These are phyloP conservation scores for Cucumis melo DNA, from an alignment of 306 rosid genomes.

Conservation along the genomic window DNA sequence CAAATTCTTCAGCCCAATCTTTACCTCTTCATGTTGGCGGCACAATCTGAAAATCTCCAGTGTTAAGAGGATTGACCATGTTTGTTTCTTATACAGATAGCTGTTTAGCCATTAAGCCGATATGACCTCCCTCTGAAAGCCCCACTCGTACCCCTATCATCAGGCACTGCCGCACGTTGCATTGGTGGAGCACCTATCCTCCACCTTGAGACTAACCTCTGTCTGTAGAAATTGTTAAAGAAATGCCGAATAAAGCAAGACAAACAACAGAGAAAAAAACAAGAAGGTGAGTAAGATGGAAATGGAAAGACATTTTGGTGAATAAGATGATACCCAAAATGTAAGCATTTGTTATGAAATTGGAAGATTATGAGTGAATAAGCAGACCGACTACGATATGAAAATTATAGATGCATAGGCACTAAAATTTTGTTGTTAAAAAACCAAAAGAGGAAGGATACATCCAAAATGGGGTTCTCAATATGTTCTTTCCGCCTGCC, in stretches of 20 bases:
- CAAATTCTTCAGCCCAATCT: not conserved
- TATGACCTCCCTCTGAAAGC: constrained; percentile 84
- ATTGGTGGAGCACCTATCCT: constrained; percentile 53
- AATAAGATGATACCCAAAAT: not conserved
- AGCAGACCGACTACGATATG: not conserved
- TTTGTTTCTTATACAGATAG: not conserved
- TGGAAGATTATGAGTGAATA: not conserved
- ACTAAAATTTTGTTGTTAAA: not conserved
- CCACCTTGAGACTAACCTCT: constrained; percentile 60
- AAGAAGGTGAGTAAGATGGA: not conserved
- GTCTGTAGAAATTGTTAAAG: constrained; percentile 49
- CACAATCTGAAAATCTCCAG: not conserved
- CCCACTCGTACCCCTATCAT: constrained; percentile 37
- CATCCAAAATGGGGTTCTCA: constrained; percentile 88
- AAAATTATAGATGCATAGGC: not conserved
- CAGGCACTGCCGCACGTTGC: constrained; percentile 26
- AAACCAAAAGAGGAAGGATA: constrained; percentile 46
- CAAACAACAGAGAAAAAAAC: not conserved
- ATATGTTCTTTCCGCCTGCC: constrained; percentile 68
- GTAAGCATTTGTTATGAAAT: not conserved
- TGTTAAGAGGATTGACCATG: not conserved
- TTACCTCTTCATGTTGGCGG: not conserved
- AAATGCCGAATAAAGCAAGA: not conserved
- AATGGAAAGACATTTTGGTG: not conserved
- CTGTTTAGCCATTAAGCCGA: constrained; percentile 37